Evolutionary conservation across 1,139 yeast species (phyloP), one percentile per base, ranked within the genome.

Genomic region (Blastobotrys proliferans): DNA sequence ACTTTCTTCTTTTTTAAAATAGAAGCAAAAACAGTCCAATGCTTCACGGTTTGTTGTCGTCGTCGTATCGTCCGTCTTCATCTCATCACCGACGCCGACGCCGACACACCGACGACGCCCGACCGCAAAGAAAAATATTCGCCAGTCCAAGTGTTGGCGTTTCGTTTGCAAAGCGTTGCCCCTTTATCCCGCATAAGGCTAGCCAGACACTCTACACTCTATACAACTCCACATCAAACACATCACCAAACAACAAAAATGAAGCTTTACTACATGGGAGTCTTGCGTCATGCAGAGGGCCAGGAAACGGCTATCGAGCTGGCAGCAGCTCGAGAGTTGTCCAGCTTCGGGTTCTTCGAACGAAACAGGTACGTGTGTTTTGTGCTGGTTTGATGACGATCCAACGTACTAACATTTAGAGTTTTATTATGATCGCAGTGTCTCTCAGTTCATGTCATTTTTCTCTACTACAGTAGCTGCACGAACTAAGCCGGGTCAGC

Each of bases 181-280:
- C 26, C 26, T 22, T 22, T 22, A n/a, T n/a, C n/a, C n/a, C n/a
- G n/a, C n/a, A n/a, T n/a, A n/a, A n/a, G n/a, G n/a, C n/a, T n/a
- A n/a, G n/a, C n/a, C n/a, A n/a, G n/a, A n/a, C 13, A 8, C 30
- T 9, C 30, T 6, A 8, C 30, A 27, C 30, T 27, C 30, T 16
- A 27, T 5, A n/a, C 30, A n/a, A 6, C n/a, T 6, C 30, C 6
- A 27, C 14, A 9, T 11, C 6, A 6, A 6, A 11, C 30, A 27
- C n/a, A n/a, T n/a, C n/a, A n/a, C n/a, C n/a, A n/a, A 30, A 30
- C 17, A 30, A 30, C 17, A 30, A 13, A 8, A 24, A 92, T 92
- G 98, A 87, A 87, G 76, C 75, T 92, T 53, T 88, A 81, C 65
- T 88, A 88, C 67, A 81, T 92, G 52, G 97, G 97, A 41, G 76